Conservation (phyloP, 805 yeast species). For the Yarrowia yakushimensis region DNA sequence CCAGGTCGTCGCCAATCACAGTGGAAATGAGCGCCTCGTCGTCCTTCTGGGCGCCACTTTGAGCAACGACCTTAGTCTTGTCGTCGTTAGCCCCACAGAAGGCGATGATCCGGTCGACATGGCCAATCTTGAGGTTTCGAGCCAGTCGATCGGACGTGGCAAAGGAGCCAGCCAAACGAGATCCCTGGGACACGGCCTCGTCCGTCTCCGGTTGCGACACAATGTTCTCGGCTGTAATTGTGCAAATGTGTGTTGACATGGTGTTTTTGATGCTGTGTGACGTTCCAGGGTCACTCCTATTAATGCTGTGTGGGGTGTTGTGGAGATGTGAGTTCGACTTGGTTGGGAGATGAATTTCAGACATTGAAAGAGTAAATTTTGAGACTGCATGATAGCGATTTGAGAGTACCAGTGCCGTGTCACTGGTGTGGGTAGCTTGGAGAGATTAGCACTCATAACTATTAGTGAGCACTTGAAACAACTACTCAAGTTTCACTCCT, state of each 20-base stretch:
- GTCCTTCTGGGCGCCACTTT: constrained; percentile 3
- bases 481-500: too few species aligned
- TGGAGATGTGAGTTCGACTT: background rate
- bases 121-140: constrained; percentile 19
- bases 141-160: constrained; percentile 10
- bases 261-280: background rate
- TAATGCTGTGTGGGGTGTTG: background rate
- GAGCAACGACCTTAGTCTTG: background rate
- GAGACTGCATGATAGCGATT: too few species aligned
- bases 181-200: constrained; percentile 19
- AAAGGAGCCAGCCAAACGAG: constrained; percentile 5
- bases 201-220: constrained; percentile 20
- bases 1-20: background rate
- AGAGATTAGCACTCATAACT: too few species aligned
- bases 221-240: constrained; percentile 3
- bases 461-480: too few species aligned
- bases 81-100: background rate
- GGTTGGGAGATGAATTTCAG: background rate
- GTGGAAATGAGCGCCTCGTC: constrained; percentile 20
- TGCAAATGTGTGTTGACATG: constrained; percentile 8
- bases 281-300: too few species aligned
- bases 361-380: too few species aligned
- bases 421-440: too few species aligned
- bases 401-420: too few species aligned
- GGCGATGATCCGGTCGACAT: constrained; percentile 17